Percentiles rank a stretch among this genome's conserved stretches.
phyloP scores from a whole-genome alignment of 352 stramenopile species.

The Phytophthora sp. region DNA sequence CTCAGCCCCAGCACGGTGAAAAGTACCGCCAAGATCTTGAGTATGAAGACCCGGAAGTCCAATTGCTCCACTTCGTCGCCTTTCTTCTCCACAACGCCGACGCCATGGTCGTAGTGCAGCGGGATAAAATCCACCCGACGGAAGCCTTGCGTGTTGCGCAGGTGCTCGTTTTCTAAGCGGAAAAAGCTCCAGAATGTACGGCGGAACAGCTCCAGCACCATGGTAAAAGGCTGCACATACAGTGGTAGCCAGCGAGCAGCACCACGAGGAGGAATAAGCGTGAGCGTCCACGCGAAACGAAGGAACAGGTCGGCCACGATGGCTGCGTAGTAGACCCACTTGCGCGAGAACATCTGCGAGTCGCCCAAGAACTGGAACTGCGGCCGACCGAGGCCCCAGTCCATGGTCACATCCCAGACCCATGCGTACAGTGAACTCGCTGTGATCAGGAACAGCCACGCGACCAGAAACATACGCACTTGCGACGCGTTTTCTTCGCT shows the following conservation, averaged over 20 bases:
- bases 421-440: slow-evolving; percentile 83
- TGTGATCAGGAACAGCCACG: slow-evolving; percentile 83
- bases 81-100: slow-evolving; percentile 57
- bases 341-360: slow-evolving; percentile 85
- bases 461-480: slow-evolving; percentile 59
- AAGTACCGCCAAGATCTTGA: slow-evolving; percentile 60
- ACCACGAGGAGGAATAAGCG: slow-evolving; percentile 74
- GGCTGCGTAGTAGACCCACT: slow-evolving; percentile 82
- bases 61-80: slow-evolving; percentile 47
- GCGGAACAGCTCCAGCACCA: slow-evolving; percentile 85
- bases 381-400: slow-evolving; percentile 84
- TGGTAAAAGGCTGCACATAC: slow-evolving; percentile 87
- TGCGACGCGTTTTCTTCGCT: slow-evolving; percentile 26
- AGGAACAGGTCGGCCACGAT: slow-evolving; percentile 85
- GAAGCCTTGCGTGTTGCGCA: slow-evolving; percentile 88
- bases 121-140: slow-evolving; percentile 85
- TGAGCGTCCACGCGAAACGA: slow-evolving; percentile 83
- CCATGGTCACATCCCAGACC: slow-evolving; percentile 88
- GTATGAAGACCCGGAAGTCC: slow-evolving; percentile 49
- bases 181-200: slow-evolving; percentile 91
- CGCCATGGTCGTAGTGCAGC: slow-evolving; percentile 80
- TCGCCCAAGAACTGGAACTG: slow-evolving; percentile 80
- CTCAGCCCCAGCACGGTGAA: slow-evolving; percentile 57
- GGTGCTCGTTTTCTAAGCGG: slow-evolving; percentile 83
- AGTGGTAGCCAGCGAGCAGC: slow-evolving; percentile 64